Conservation (phyloP, 2,329 filamentous ascomycete genomes). For the Hymenoscyphus occultus region DNA sequence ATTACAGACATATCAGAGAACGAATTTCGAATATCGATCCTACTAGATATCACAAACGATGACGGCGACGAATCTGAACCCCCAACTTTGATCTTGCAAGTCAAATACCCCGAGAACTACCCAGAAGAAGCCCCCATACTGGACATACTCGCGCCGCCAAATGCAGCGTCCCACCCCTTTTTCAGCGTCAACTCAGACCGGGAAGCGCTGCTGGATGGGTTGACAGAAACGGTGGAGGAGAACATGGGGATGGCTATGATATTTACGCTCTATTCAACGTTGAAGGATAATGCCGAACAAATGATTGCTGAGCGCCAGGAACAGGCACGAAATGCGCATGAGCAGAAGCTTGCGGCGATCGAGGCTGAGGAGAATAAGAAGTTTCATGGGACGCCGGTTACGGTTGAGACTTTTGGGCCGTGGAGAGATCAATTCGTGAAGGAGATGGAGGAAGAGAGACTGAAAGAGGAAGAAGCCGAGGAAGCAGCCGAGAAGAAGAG, state of each 20-base stretch:
- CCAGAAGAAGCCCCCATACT: conserved; percentile 83
- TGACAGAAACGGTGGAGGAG: conserved; percentile 78
- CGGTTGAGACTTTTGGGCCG: conserved; percentile 75
- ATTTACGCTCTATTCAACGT: conserved; percentile 80
- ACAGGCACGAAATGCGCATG: conserved; percentile 55
- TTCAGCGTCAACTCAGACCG: conserved; percentile 83
- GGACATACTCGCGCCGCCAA: conserved; percentile 72
- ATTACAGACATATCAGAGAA: conserved; percentile 81
- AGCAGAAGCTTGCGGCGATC: conserved; percentile 53
- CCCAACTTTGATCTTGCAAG: conserved; percentile 74
- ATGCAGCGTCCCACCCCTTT: conserved; percentile 64
- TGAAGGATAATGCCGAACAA: conserved; percentile 89
- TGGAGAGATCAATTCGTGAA: conserved; percentile 77
- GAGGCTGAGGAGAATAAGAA: conserved; percentile 96
- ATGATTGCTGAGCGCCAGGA: conserved; percentile 73
- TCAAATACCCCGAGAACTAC: conserved; percentile 87
- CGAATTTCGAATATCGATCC: conserved; percentile 81
- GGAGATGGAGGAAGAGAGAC: conserved; percentile 75
- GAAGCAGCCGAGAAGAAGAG: conserved; percentile 80
- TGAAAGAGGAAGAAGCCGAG: conserved; percentile 68
- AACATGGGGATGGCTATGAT: conserved; percentile 98
- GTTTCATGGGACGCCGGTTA: conserved; percentile 89
- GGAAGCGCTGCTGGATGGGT: conserved; percentile 63
- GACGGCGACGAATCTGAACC: conserved; percentile 60
- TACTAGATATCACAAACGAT: conserved; percentile 72